Base-by-base conservation (phyloP, 176 grass and related monocot species). In the Ensete glaucum region DNA sequence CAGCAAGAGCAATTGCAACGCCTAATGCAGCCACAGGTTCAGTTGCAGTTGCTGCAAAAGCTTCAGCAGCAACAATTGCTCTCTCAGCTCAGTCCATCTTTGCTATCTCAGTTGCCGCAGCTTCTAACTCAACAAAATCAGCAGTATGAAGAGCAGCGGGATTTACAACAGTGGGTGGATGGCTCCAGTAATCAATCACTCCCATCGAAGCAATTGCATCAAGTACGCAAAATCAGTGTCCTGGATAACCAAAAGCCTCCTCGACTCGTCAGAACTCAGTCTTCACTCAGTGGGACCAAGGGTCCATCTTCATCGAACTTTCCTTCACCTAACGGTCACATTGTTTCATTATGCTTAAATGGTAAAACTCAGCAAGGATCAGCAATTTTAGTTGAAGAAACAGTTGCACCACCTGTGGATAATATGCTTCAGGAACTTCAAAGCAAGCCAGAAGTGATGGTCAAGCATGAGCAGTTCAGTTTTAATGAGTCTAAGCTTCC, bases 31-130 rank as follows among this genome's bases (percentile, higher is more conserved):
- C 80, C 84, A 54, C 86, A 96, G 77, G 67, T 91, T 73, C 94
- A 99, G 81, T 78, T 89, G 29, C 91, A 99, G 84, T 82, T 99
- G 69, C 87, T 99, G 64, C 96, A 99, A 85, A 99, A 99, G 81
- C 80, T 94, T 59, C 96, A 94, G 76, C 88, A 99, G 24, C 91
- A 99, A 76, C 92, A 99, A 78, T 76, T 95, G 63, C 68, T 95
- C 24, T 91, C 96, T 76, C 96, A 99, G 83, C 55, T 95, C 53
- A 89, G 85, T 71, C 84, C 90, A 8, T 88, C 91, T 56, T 81
- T 85, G 52, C 94, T 91, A 21, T 87, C 85, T 58, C 93, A 96
- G 77, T 64, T 90, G 53, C 75, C 85, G 27, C 93, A 90, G 64
- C 90, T 90, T 70, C 62, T 90, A 21, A 73, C 83, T 85, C 95